These are phyloP conservation scores for Suhomyces kunorum DNA, from an alignment of 1,139 yeast genomes.

Conservation along the genomic window DNA sequence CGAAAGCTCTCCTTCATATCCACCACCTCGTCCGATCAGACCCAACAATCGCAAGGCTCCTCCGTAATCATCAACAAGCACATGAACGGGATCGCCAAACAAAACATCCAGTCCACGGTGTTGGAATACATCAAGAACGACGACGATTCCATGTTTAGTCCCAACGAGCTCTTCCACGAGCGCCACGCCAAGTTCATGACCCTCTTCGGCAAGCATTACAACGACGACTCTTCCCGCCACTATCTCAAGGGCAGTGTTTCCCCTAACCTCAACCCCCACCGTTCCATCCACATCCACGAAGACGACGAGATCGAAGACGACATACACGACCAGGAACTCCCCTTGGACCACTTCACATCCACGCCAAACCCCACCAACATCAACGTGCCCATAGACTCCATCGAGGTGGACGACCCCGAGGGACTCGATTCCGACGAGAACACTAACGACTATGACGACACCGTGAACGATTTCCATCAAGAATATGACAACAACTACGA, in stretches of 20 bases:
- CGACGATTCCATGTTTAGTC: conserved; percentile 28
- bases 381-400: conserved; percentile 10
- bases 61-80: conserved; percentile 36
- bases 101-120: conserved; percentile 33
- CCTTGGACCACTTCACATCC: conserved; percentile 6
- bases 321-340: conserved; percentile 18
- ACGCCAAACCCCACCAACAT: conserved; percentile 11
- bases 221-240: conserved; percentile 21
- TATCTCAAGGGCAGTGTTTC: conserved; percentile 8
- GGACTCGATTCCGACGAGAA: conserved; percentile 12
- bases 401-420: conserved; percentile 13
- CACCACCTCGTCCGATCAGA: conserved; percentile 29
- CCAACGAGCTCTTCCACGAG: conserved; percentile 40
- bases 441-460: conserved; percentile 15
- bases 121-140: conserved; percentile 31
- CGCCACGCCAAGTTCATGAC: conserved; percentile 38
- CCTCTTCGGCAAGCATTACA: conserved; percentile 30
- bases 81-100: conserved; percentile 33
- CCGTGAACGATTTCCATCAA: conserved; percentile 18
- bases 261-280: conserved; percentile 10
- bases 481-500: conserved; percentile 16
- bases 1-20: conserved; percentile 33
- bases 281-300: conserved; percentile 12
- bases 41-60: conserved; percentile 27
- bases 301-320: conserved; percentile 12